Evolutionary conservation across 2,329 filamentous ascomycete species (phyloP), one percentile per base, ranked within the genome.

Genomic region (Aspergillus clavatus): DNA sequence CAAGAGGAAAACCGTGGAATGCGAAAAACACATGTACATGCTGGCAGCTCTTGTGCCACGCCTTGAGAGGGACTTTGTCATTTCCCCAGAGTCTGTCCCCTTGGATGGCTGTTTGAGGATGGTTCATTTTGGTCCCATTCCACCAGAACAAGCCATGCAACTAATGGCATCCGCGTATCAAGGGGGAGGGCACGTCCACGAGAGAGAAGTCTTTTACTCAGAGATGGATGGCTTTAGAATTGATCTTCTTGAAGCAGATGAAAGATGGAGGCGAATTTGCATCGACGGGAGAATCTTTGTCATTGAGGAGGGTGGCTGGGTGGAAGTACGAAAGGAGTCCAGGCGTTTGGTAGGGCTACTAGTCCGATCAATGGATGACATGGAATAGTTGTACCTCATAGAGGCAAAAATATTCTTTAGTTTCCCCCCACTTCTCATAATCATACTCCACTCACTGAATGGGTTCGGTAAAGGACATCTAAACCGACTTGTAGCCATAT

Each of bases 281-380:
- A 75, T 97, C n/a, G 91, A 97, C 66, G 91, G 91, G 3, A 89
- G 85, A 42, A 94, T 95, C 57, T 80, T 96, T 3, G 77, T 80
- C 47, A 71, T 95, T 1, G 84, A 86, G 16, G 65, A 74, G 41
- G 82, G 78, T 2, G 89, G 89, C 0, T 84, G 80, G 75, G 79
- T 95, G 66, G 78, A 81, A 47, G 77, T 95, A 27, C 43, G 36
- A 14, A 64, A 57, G 48, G 62, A 60, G 29, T 10, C 52, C 22
- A 51, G 44, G 21, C 43, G 39, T 33, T 40, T 60, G 35, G 39
- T 67, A n/a, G 50, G 54, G 23, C 43, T 55, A 8, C 28, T 57
- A 18, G 14, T 39, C 35, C 53, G 14, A 48, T 54, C 23, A 46
- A 50, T 41, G 29, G 40, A 3, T 12, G 14, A 22, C 11, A 19